phyloP scores from a whole-genome alignment of 2,329 filamentous ascomycete species.

The Aureobasidium leucospermi region DNA sequence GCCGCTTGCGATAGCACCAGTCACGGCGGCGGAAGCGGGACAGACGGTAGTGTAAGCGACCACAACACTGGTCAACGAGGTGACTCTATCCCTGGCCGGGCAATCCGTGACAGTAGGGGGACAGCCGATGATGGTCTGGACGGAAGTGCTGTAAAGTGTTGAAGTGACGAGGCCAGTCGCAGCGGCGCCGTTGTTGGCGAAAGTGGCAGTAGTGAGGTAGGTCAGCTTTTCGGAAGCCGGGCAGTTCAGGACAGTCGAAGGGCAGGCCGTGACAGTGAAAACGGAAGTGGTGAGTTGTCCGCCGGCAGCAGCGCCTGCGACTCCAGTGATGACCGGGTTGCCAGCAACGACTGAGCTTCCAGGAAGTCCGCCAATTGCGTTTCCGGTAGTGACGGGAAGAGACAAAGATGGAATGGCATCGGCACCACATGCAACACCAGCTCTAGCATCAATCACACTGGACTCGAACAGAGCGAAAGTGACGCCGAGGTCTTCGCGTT shows the following conservation, averaged over 20 bases:
- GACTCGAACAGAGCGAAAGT: neutral
- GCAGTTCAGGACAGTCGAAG: neutral
- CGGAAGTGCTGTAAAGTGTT: conserved; percentile 12
- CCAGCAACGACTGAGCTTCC: neutral
- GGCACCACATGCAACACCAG: neutral
- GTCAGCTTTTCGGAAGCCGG: neutral
- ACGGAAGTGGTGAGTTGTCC: neutral
- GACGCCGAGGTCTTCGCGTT: neutral
- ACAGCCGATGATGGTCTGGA: conserved; percentile 14
- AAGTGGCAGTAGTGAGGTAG: neutral
- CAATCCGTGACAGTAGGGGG: conserved; percentile 11
- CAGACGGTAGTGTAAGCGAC: conserved; percentile 26
- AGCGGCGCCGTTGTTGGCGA: neutral
- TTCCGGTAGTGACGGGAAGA: neutral
- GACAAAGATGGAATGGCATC: neutral
- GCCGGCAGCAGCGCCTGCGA: neutral
- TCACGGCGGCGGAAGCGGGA: conserved; percentile 20
- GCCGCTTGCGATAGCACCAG: neutral
- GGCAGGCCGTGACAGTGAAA: neutral
- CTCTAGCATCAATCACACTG: neutral
- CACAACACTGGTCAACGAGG: neutral
- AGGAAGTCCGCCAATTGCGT: neutral
- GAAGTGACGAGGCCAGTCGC: neutral
- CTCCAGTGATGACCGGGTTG: neutral
- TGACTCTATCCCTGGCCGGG: neutral